Conservation (phyloP, 2,329 filamentous ascomycete species). For the Nigrospora oryzae region DNA sequence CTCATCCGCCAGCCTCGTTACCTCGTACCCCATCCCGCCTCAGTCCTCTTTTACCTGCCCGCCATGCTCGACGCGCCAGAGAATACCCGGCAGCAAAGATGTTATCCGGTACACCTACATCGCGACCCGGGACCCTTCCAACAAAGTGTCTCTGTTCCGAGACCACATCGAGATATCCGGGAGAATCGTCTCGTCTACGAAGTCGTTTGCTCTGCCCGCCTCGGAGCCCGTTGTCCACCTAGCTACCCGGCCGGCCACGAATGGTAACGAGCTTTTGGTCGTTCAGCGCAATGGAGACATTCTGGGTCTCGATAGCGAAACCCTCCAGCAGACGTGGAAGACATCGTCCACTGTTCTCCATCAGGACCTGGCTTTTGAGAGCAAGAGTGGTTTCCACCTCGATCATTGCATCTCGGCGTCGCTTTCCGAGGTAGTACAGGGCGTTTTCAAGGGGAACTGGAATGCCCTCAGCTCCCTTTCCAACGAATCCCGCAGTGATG, state of each 20-base stretch:
- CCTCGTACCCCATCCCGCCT: constrained; percentile 59
- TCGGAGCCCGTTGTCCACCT: constrained; percentile 33
- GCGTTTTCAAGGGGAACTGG: constrained; percentile 45
- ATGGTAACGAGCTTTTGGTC: constrained; percentile 35
- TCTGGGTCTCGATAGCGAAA: constrained; percentile 50
- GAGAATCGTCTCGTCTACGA: constrained; percentile 42
- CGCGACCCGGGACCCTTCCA: constrained; percentile 40
- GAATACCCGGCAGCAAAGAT: constrained; percentile 36
- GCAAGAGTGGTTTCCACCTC: constrained; percentile 29
- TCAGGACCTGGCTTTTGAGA: constrained; percentile 27
- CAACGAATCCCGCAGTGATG: constrained; percentile 31
- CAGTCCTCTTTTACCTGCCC: constrained; percentile 56
- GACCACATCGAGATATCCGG: constrained; percentile 43
- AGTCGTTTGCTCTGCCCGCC: constrained; percentile 32
- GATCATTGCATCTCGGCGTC: constrained; percentile 39
- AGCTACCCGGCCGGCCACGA: constrained; percentile 18
- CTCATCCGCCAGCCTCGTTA: constrained; percentile 51
- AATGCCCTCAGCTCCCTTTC: constrained; percentile 44
- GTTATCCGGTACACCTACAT: constrained; percentile 53
- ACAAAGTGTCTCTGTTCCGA: constrained; percentile 50
- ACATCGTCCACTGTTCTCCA: constrained; percentile 31
- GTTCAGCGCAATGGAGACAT: constrained; percentile 55
- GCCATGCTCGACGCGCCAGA: constrained; percentile 48
- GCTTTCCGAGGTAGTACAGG: constrained; percentile 40
- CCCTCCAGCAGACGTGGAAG: constrained; percentile 37